phyloP scores from a whole-genome alignment of 169 alveolate species.

The Cardiosporidium cionae region DNA sequence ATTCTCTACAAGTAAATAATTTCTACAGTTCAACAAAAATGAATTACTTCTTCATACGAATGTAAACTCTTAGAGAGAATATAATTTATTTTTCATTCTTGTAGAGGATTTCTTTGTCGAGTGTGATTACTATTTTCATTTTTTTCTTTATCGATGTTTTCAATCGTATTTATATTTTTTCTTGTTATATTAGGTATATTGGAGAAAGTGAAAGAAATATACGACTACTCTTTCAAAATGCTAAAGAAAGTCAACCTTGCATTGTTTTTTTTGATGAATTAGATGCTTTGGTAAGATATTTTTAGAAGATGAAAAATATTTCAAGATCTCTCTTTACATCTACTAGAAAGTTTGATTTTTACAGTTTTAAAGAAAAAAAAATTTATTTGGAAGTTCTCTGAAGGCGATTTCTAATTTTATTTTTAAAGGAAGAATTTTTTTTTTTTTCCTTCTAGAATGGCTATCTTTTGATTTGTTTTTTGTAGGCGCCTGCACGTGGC shows the following conservation, averaged over 20 bases:
- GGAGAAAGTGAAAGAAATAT: conserved; percentile 68
- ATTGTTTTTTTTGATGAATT: conserved; percentile 62
- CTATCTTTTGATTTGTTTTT: too few relatives aligned
- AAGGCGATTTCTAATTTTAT: not conserved
- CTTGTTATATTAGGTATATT: conserved; percentile 35
- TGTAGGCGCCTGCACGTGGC: conserved; percentile 78
- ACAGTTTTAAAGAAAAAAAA: not conserved
- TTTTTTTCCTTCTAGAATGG: not conserved
- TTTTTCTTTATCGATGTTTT: too few relatives aligned
- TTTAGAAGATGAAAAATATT: not conserved
- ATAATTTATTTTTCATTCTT: too few relatives aligned
- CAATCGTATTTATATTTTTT: too few relatives aligned
- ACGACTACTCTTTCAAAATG: conserved; percentile 43
- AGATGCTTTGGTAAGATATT: conserved; percentile 46
- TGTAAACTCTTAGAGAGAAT: too few relatives aligned
- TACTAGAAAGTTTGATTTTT: not conserved
- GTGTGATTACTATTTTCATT: too few relatives aligned
- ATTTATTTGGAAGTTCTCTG: not conserved
- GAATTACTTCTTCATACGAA: too few relatives aligned
- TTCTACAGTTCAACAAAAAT: too few relatives aligned
- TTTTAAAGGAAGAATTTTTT: not conserved
- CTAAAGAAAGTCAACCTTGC: conserved; percentile 75
- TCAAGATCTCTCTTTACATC: not conserved
- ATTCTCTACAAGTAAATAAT: too few relatives aligned
- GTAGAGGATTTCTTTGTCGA: too few relatives aligned